These are phyloP conservation scores for Coffea humblotiana DNA, from an alignment of 305 asterid genomes.

Conservation along the genomic window DNA sequence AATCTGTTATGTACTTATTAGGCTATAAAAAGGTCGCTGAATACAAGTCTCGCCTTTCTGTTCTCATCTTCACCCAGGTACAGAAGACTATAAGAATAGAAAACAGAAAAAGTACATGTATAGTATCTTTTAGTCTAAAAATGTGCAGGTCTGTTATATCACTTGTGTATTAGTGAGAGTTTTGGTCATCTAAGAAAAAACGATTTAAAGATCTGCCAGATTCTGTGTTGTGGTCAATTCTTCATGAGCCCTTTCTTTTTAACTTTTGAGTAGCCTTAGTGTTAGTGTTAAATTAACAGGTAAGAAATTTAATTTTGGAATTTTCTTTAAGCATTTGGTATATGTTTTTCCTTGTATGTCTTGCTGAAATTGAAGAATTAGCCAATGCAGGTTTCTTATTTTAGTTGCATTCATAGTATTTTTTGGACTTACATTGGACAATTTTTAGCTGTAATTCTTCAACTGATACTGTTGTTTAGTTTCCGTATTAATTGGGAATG, in stretches of 20 bases:
- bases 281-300: too few species aligned
- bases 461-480: neutral
- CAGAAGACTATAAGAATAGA: neutral
- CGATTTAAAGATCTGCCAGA: neutral
- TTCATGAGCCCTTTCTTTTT: neutral
- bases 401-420: neutral
- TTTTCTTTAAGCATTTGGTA: neutral
- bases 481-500: neutral
- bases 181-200: neutral
- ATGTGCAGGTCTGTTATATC: neutral
- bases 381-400: neutral
- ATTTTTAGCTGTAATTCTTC: neutral
- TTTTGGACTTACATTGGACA: neutral
- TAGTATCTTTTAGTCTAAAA: neutral
- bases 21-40: constrained; percentile 54
- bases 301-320: neutral
- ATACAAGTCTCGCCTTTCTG: constrained; percentile 64
- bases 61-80: constrained; percentile 66
- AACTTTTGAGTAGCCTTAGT: neutral
- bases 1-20: constrained; percentile 4
- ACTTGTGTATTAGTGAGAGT: neutral
- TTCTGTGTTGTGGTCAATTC: neutral
- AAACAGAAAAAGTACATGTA: neutral
- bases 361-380: neutral
- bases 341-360: too few species aligned